Evolutionary conservation across 2,329 filamentous ascomycete genomes (phyloP), one percentile per base, ranked within the genome.

Genomic region (Penicillium sp.): DNA sequence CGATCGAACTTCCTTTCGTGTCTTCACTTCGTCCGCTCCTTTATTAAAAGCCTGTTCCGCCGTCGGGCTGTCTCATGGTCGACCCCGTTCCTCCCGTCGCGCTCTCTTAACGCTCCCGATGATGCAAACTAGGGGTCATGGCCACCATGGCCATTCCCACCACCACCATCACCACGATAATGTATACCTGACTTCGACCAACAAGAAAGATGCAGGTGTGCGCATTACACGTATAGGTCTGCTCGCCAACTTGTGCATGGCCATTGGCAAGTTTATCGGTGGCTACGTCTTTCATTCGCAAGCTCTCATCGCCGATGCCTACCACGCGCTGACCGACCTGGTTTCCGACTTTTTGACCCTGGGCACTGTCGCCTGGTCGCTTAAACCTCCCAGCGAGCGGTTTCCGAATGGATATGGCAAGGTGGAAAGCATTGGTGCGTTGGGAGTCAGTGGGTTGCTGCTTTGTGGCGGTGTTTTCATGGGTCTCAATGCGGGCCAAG

Each of bases 331-430:
- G 68, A 96, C 94, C 52, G 95, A 99, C 78, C 86, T 99, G 59
- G 92, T 96, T 62, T 97, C 93, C 56, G 95, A 99, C 76, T 85
- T 99, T 69, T 87, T 97, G 76, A 99, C 95, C 0, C 85, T 99
- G 22, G 91, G 92, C 16, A 99, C 95, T 10, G 93, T 99, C 51
- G 94, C 93, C 22, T 97, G 91, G 88, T 96, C 93, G 61, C 80
- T 98, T 62, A 92, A 90, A 70, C 89, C 92, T 6, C 93, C 95
- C 0, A 92, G 91, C 11, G 85, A 90, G 57, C 85, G 85, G 43
- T 99, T 97, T 74, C 95, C 95, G 2, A 87, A 88, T 70, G 95
- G 95, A 1, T 99, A 96, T 74, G 95, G 95, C 74, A 99, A 99
- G 81, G 86, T 99, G n/a, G 95, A 99, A 82, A 97, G 93, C 71